phyloP scores from a whole-genome alignment of 169 alveolate genomes.

The Eimeria sp. region DNA sequence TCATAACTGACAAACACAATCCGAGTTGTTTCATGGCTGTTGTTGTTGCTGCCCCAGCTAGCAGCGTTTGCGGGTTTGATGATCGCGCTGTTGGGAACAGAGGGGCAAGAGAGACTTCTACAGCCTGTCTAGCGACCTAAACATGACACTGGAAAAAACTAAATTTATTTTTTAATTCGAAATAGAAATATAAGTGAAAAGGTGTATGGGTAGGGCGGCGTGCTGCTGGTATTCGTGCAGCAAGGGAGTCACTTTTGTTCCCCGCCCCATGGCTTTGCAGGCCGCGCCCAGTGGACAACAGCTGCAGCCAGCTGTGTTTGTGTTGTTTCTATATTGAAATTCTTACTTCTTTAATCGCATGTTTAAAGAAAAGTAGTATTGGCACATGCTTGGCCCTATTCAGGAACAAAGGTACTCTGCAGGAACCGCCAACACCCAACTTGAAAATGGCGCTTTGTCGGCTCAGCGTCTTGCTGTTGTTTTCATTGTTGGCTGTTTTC shows the following conservation, averaged over 20 bases:
- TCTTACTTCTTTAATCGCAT: not conserved
- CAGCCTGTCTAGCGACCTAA: not conserved
- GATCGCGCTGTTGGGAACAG: not conserved
- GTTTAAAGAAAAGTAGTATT: not conserved
- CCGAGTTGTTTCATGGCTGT: not conserved
- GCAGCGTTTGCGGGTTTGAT: not conserved
- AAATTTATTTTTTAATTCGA: not conserved
- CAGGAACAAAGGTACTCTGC: not conserved
- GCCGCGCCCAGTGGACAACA: conserved; percentile 13
- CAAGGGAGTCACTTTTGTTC: conserved; percentile 16
- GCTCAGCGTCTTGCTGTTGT: not conserved
- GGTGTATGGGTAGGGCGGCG: not conserved
- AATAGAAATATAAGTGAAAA: not conserved
- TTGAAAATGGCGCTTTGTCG: not conserved
- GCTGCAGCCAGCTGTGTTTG: not conserved
- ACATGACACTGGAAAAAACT: not conserved
- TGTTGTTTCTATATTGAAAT: not conserved
- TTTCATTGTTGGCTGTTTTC: not conserved
- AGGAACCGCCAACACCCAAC: not conserved
- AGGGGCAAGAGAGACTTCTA: not conserved
- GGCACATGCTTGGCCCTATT: not conserved
- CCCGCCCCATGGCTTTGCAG: conserved; percentile 4
- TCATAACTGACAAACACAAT: not conserved
- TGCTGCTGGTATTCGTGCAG: not conserved
- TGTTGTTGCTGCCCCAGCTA: not conserved